Conservation (phyloP, 73 alveolate genomes). For the Paramecium sonneborni region DNA sequence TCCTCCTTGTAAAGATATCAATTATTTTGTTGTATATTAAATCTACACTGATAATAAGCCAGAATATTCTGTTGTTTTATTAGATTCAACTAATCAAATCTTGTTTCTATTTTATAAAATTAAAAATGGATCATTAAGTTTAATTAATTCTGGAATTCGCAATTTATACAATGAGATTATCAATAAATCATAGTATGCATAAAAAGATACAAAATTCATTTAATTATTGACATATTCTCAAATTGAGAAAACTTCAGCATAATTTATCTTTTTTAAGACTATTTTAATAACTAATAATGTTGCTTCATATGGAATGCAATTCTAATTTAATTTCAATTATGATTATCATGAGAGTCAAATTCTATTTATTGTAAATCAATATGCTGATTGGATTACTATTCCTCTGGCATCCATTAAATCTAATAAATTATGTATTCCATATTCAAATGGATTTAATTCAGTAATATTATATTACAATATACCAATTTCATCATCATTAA, state of each 20-base stretch:
- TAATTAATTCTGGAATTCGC: background rate
- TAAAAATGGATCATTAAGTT: background rate
- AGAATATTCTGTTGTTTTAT: background rate
- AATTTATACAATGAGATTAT: background rate
- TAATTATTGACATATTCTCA: background rate
- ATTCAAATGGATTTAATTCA: background rate
- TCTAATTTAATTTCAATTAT: background rate
- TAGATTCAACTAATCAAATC: background rate
- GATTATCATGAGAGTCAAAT: background rate
- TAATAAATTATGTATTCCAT: background rate
- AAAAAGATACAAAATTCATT: background rate
- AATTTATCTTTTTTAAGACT: background rate
- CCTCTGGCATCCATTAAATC: background rate
- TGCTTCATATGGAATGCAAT: background rate
- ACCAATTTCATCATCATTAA: background rate
- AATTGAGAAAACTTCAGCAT: background rate
- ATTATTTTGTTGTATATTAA: background rate
- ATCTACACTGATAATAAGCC: background rate
- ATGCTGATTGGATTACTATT: conserved; percentile 27
- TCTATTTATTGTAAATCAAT: background rate
- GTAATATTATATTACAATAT: background rate
- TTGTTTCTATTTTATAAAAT: background rate
- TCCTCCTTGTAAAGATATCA: background rate
- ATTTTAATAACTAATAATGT: background rate
- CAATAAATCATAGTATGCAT: background rate